Base-by-base conservation (phyloP, 441 rosid species). In the Croton laevigatus region DNA sequence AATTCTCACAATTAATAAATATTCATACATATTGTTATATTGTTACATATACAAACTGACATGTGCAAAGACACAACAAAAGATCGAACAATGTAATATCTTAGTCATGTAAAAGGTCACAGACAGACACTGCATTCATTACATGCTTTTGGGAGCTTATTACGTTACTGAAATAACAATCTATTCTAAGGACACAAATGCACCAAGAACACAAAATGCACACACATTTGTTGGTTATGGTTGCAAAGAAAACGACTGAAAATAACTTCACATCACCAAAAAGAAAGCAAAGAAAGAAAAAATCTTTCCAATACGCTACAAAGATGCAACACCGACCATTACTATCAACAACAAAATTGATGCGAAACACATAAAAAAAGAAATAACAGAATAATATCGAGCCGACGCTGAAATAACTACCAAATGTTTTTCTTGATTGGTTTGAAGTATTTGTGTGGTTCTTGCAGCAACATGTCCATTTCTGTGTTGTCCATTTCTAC, bases 391-490 rank as follows among this genome's bases (percentile, higher is more conserved):
- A 27, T 27, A 27, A 27, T 27, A 27, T 27, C 32, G 17, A 46
- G 49, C 69, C 63, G 49, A 69, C 68, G 34, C 11, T 2, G 19
- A 36, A 53, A 62, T 22, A 14, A 40, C 44, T 40, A 40, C 44
- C 44, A 40, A 6, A 40, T 40, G 8, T 40, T 40, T 27, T 40
- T 6, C 44, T 40, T 40, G 44, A 40, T 40, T 34, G n/a, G 32
- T 27, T 27, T 1, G 32, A 27, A 27, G 32, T 22, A 66, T 36
- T 27, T 36, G 42, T 66, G 66, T 34, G 64, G 75, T 60, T 72
- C 63, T 74, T 73, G 80, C 85, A 71, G 85, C 82, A 59, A 73
- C 81, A 61, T 59, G 32, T 69, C 6, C 2, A 17, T 49, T 40
- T 7, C 7, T 40, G 10, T 6, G 8, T 73, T 74, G 78, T 78